Evolutionary conservation across 108 stramenopile species (phyloP).

Genomic region (Cyclotella choctawhatcheeana): DNA sequence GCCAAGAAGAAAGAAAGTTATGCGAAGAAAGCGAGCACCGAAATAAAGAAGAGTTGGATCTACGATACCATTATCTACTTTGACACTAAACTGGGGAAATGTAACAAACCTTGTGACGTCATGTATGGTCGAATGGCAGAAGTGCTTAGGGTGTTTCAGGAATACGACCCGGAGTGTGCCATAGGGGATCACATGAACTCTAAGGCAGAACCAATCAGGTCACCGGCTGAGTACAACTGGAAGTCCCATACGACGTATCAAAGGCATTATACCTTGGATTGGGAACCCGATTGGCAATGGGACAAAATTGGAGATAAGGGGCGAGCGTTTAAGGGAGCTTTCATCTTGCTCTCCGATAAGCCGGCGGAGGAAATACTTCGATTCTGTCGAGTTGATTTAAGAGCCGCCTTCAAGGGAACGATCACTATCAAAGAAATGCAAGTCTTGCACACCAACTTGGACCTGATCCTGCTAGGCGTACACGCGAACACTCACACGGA

Average conservation of each 20-base stretch:
- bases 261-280: background rate
- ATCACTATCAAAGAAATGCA: slow-evolving; percentile 1
- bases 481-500: background rate
- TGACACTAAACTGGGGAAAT: background rate
- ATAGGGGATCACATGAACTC: background rate
- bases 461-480: background rate
- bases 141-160: background rate
- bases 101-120: background rate
- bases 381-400: background rate
- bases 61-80: background rate
- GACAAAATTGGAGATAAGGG: background rate
- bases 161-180: background rate
- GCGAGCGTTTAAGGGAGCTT: background rate
- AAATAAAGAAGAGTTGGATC: background rate
- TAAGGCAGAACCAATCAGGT: background rate
- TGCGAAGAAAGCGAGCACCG: background rate
- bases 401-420: background rate
- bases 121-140: background rate
- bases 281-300: background rate
- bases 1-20: background rate
- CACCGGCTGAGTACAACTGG: background rate
- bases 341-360: background rate
- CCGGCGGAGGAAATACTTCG: background rate
- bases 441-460: background rate
- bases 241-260: background rate